A percentile compares a stretch with the other conserved stretches of the same genome.
phyloP scores from a whole-genome alignment of 1,139 yeast genomes.

The Debaryomyces subglobosus region DNA sequence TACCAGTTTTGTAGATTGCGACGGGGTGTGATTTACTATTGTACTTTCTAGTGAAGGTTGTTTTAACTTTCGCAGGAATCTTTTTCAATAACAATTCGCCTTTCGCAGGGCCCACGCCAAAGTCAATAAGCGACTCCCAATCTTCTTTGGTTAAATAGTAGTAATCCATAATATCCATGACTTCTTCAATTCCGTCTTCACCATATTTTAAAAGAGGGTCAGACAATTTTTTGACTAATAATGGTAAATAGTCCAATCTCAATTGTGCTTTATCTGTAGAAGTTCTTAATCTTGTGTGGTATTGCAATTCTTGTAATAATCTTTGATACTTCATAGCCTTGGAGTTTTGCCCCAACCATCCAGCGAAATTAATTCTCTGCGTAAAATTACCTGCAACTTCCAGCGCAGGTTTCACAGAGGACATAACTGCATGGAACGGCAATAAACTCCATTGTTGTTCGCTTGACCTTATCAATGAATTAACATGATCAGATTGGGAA shows the following conservation, averaged over 20 bases:
- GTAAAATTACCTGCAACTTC: slow-evolving; percentile 72
- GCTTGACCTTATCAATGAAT: slow-evolving; percentile 78
- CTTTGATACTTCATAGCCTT: slow-evolving; percentile 79
- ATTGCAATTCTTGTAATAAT: slow-evolving; percentile 81
- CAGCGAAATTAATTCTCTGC: slow-evolving; percentile 76
- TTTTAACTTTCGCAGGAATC: slow-evolving; percentile 73
- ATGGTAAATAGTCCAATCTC: slow-evolving; percentile 76
- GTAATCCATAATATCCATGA: slow-evolving; percentile 73
- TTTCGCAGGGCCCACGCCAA: slow-evolving; percentile 68
- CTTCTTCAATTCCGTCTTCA: slow-evolving; percentile 64
- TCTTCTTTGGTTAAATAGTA: slow-evolving; percentile 88
- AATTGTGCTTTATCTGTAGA: slow-evolving; percentile 77
- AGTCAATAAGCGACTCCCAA: slow-evolving; percentile 85
- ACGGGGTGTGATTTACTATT: slow-evolving; percentile 80
- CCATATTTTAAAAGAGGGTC: slow-evolving; percentile 57
- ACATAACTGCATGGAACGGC: slow-evolving; percentile 89
- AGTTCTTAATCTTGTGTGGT: slow-evolving; percentile 81
- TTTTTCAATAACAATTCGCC: slow-evolving; percentile 53
- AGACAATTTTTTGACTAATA: slow-evolving; percentile 57
- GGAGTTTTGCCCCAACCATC: slow-evolving; percentile 92
- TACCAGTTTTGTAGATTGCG: slow-evolving; percentile 76
- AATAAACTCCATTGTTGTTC: slow-evolving; percentile 96
- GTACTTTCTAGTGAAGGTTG: slow-evolving; percentile 84
- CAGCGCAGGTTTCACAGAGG: slow-evolving; percentile 81
- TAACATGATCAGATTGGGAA: slow-evolving; percentile 79